These are phyloP conservation scores for Lentinula sp. DNA, from an alignment of 768 basidiomycete genomes.

Conservation along the genomic window DNA sequence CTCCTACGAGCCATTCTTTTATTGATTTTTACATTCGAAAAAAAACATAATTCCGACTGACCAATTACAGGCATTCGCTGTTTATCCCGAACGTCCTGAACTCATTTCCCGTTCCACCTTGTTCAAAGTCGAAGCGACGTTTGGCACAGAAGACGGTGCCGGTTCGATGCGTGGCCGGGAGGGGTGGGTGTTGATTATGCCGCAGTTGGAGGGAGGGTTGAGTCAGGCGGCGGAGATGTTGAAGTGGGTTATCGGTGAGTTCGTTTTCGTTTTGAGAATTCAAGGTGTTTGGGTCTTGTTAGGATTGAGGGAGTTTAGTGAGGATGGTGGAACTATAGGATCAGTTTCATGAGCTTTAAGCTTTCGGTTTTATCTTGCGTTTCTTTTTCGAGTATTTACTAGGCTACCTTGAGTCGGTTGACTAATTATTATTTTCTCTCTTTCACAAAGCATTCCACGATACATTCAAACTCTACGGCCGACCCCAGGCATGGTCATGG, in stretches of 20 bases:
- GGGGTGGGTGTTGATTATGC: constrained; percentile 90
- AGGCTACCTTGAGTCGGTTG: too few relatives aligned
- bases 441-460: constrained; percentile 64
- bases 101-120: constrained; percentile 84
- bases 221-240: constrained; percentile 78
- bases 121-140: constrained; percentile 84
- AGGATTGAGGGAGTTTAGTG: too few relatives aligned
- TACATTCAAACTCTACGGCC: constrained; percentile 83
- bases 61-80: constrained; percentile 71
- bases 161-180: constrained; percentile 61
- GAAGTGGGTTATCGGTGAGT: constrained; percentile 83
- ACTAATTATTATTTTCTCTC: background rate
- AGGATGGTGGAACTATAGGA: too few relatives aligned
- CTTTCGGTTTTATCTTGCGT: too few relatives aligned
- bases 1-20: background rate
- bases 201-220: constrained; percentile 62
- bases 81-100: constrained; percentile 94
- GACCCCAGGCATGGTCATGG: constrained; percentile 84
- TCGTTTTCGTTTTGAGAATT: background rate
- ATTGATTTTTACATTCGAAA: background rate
- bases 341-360: too few relatives aligned
- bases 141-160: constrained; percentile 70
- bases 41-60: too few relatives aligned
- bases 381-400: too few relatives aligned
- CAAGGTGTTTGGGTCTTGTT: too few relatives aligned